A percentile compares a stretch with the other conserved stretches of the same genome.
Evolutionary conservation across 2,329 filamentous ascomycete genomes (phyloP).

Genomic region (Botrytis hyacinthi): DNA sequence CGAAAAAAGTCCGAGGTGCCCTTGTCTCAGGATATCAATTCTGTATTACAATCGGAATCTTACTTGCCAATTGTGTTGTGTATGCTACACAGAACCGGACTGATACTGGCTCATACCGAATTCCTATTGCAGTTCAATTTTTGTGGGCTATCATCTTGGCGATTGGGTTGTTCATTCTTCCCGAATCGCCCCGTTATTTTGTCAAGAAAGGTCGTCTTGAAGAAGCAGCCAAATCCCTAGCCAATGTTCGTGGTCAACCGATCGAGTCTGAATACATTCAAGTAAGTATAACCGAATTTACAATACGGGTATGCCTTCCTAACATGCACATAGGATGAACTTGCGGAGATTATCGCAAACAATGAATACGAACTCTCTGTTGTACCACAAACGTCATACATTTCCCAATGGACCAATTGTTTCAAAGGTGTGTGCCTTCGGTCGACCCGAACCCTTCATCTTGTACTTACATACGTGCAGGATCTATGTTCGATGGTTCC

Average conservation of each 20-base stretch:
- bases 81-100: slow-evolving; percentile 64
- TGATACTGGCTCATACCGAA: slow-evolving; percentile 70
- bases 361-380: slow-evolving; percentile 76
- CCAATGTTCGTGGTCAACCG: slow-evolving; percentile 71
- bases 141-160: slow-evolving; percentile 75
- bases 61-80: slow-evolving; percentile 71
- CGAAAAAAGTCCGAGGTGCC: slow-evolving; percentile 72
- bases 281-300: slow-evolving; percentile 30
- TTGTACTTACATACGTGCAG: slow-evolving; percentile 57
- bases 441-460: slow-evolving; percentile 67
- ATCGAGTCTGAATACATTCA: slow-evolving; percentile 71
- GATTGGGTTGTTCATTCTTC: slow-evolving; percentile 69
- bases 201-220: slow-evolving; percentile 74
- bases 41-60: slow-evolving; percentile 75
- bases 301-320: background rate
- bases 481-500: slow-evolving; percentile 15
- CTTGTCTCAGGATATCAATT: slow-evolving; percentile 81
- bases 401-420: slow-evolving; percentile 67
- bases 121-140: slow-evolving; percentile 79
- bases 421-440: slow-evolving; percentile 62
- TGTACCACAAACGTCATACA: slow-evolving; percentile 63
- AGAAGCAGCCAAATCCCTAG: slow-evolving; percentile 59
- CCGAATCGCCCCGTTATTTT: slow-evolving; percentile 82
- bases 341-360: slow-evolving; percentile 85
- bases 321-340: slow-evolving; percentile 50